These are phyloP conservation scores for Porogramme epimiltina DNA, from an alignment of 1,284 basidiomycete genomes.

Conservation along the genomic window DNA sequence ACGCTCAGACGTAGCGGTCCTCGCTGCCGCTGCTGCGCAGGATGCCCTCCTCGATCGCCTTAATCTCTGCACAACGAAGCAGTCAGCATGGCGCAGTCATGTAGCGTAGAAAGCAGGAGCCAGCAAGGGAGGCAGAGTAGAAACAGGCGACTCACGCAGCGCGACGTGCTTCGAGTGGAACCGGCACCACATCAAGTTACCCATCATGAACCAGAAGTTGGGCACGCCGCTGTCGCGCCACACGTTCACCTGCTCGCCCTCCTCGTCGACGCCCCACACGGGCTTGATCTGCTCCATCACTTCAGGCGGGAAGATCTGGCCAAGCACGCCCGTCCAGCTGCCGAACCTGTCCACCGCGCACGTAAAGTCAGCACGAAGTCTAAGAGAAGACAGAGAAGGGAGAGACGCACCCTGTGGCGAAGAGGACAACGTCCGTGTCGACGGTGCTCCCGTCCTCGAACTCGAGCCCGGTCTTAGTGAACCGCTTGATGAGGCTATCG, in stretches of 20 bases:
- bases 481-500: constrained; percentile 54
- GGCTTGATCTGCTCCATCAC: constrained; percentile 46
- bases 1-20: not conserved
- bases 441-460: constrained; percentile 70
- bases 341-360: constrained; percentile 39
- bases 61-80: constrained; percentile 13
- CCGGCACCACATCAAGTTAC: constrained; percentile 36
- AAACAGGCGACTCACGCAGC: constrained; percentile 34
- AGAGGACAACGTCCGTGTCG: constrained; percentile 68
- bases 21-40: constrained; percentile 4
- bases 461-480: constrained; percentile 55
- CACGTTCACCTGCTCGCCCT: constrained; percentile 26
- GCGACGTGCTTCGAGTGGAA: constrained; percentile 44
- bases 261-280: constrained; percentile 47
- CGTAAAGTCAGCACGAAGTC: constrained; percentile 4
- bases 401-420: constrained; percentile 59
- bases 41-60: constrained; percentile 8
- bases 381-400: constrained; percentile 4
- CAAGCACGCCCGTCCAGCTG: constrained; percentile 40
- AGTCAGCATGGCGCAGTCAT: too few relatives aligned
- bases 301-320: constrained; percentile 49
- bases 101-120: too few relatives aligned
- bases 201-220: constrained; percentile 33
- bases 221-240: constrained; percentile 31
- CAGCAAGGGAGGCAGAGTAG: too few relatives aligned